Base-by-base conservation (phyloP, 805 yeast genomes). In the Kuraishia floccosa region DNA sequence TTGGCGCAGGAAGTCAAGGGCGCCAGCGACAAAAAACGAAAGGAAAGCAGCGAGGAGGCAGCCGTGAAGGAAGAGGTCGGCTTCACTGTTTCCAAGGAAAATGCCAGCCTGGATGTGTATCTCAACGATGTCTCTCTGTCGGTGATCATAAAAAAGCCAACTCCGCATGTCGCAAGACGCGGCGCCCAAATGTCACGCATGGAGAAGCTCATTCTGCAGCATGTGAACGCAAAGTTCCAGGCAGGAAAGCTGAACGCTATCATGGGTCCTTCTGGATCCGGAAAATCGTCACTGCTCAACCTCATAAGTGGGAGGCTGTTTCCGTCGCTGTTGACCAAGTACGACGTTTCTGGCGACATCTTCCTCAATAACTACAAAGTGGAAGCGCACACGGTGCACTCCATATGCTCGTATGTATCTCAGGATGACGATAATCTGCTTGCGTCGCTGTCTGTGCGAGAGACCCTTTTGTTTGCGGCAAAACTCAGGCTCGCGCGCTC, bases 181-280 rank as follows among this genome's bases (percentile, higher is more conserved):
- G 14, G 21, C 15, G 13, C 16, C 6, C 14, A 14, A 9, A 17
- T 13, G 25, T 14, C 23, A 12, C n/a, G 10, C 11, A 33, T 33
- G 3, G 41, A 43, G 10, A 60, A 56, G 25, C 47, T 43, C 11
- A 65, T 72, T 29, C 40, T 76, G 24, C 44, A 61, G 25, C 48
- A 61, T 12, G 55, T 81, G 10, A 50, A 58, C 32, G 83, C 79
- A 0, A 38, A 42, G 5, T 76, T 78, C 43, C 51, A 54, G 18
- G 62, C 75, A 2, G 73, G 76, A 11, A 60, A 68, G 25, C 56
- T 81, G 7, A 80, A 77, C 44, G 83, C 77, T 4, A 77, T 80
- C 27, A 69, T 80, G 76, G 91, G 91, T 0, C 87, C 89, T 0
- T 78, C 86, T 1, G 89, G 89, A 1, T 72, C 81, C 0, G 91